Evolutionary conservation across 2,329 filamentous ascomycete genomes (phyloP).

Genomic region (Curvularia verruculosa): DNA sequence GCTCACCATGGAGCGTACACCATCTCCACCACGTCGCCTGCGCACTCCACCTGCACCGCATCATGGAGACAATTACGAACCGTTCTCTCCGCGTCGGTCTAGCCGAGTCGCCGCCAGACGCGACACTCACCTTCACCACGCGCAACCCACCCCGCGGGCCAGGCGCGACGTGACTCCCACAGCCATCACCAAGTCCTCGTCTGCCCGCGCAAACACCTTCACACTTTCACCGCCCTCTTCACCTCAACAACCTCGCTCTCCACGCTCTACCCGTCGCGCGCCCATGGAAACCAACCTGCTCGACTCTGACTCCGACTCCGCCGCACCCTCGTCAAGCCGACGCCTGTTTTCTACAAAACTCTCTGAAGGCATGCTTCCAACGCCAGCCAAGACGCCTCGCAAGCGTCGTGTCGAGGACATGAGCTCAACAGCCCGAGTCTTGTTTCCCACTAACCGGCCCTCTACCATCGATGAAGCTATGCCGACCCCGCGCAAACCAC

Average conservation of each 20-base stretch:
- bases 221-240: slow-evolving; percentile 53
- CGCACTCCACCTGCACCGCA: slow-evolving; percentile 73
- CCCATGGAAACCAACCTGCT: slow-evolving; percentile 27
- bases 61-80: slow-evolving; percentile 74
- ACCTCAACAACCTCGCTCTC: slow-evolving; percentile 40
- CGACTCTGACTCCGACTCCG: slow-evolving; percentile 42
- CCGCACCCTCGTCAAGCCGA: slow-evolving; percentile 34
- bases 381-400: slow-evolving; percentile 77
- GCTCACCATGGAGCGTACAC: slow-evolving; percentile 57
- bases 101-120: slow-evolving; percentile 67
- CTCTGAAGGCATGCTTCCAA: slow-evolving; percentile 68
- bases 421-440: slow-evolving; percentile 58
- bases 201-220: slow-evolving; percentile 55
- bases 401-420: slow-evolving; percentile 59
- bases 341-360: slow-evolving; percentile 33
- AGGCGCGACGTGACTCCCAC: slow-evolving; percentile 41
- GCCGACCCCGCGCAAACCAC: slow-evolving; percentile 64
- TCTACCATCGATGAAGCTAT: slow-evolving; percentile 64
- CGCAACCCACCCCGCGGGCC: slow-evolving; percentile 32
- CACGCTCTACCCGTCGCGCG: slow-evolving; percentile 40
- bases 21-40: slow-evolving; percentile 64
- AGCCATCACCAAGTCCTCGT: slow-evolving; percentile 28
- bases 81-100: slow-evolving; percentile 71
- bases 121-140: slow-evolving; percentile 37
- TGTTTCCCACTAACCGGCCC: slow-evolving; percentile 69